Conservation (phyloP, 2,329 filamentous ascomycete genomes). For the Ophiostoma tasmaniense region DNA sequence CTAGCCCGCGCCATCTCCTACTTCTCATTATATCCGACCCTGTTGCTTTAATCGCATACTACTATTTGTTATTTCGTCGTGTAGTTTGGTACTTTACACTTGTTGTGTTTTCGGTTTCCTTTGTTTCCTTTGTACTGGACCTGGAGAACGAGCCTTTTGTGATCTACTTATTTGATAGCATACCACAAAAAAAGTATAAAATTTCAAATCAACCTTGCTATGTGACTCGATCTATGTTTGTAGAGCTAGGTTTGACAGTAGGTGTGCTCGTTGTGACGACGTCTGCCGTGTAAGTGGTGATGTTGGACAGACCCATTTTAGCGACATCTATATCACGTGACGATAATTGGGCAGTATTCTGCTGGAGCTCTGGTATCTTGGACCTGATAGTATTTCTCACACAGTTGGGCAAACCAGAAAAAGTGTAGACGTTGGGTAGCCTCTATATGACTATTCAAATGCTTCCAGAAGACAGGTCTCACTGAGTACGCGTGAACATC, state of each 20-base stretch:
- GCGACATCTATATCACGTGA: background rate
- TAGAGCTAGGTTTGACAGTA: no score
- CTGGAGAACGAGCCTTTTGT: background rate
- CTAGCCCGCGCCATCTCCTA: background rate
- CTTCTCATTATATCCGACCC: slow-evolving; percentile 1
- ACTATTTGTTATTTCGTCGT: background rate
- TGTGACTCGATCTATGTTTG: background rate
- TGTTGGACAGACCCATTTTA: background rate
- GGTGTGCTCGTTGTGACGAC: no score
- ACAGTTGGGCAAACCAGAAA: no score
- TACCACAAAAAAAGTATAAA: slow-evolving; percentile 8
- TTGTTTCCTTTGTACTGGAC: slow-evolving; percentile 3
- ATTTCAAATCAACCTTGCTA: background rate
- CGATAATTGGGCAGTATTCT: background rate
- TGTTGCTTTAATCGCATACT: slow-evolving; percentile 2
- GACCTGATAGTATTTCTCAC: no score
- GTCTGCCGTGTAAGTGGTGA: background rate
- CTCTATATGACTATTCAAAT: no score
- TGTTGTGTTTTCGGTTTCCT: background rate
- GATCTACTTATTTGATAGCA: slow-evolving; percentile 7
- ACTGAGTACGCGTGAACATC: no score
- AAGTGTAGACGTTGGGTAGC: no score
- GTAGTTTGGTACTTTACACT: background rate
- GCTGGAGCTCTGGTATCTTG: background rate
- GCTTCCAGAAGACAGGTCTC: no score